A percentile compares a stretch with the other conserved stretches of the same genome.
Evolutionary conservation across 1,284 basidiomycete species (phyloP).

Genomic region (Melanopsichium pennsylvanicum): DNA sequence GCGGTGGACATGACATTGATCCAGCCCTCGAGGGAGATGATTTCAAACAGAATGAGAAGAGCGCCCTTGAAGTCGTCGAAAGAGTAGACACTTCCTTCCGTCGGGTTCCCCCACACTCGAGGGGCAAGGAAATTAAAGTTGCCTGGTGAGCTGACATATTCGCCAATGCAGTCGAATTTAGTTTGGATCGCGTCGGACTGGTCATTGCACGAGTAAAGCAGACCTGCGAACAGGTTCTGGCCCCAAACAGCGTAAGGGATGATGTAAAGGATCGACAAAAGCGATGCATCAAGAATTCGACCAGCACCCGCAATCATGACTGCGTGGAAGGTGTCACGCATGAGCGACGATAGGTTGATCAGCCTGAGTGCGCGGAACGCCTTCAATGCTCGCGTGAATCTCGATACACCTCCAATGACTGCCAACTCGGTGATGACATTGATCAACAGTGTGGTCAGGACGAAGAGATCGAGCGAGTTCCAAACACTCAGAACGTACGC

Average conservation of each 20-base stretch:
- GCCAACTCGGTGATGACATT: slow-evolving; percentile 82
- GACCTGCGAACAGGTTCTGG: slow-evolving; percentile 87
- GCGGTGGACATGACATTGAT: slow-evolving; percentile 86
- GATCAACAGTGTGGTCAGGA: slow-evolving; percentile 81
- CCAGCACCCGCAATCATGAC: slow-evolving; percentile 86
- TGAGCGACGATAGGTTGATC: slow-evolving; percentile 75
- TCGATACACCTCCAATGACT: slow-evolving; percentile 77
- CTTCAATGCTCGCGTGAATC: slow-evolving; percentile 85
- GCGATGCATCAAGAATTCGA: slow-evolving; percentile 86
- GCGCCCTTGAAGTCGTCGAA: slow-evolving; percentile 89
- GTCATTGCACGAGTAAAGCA: slow-evolving; percentile 88
- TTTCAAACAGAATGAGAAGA: slow-evolving; percentile 92
- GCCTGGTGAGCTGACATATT: slow-evolving; percentile 71
- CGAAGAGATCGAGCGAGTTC: slow-evolving; percentile 89
- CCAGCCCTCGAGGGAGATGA: slow-evolving; percentile 94
- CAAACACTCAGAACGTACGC: slow-evolving; percentile 90
- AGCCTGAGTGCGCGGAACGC: slow-evolving; percentile 87
- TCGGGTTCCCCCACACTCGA: slow-evolving; percentile 86
- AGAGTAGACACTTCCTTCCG: slow-evolving; percentile 82
- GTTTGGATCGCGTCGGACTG: slow-evolving; percentile 68
- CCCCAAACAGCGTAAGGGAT: slow-evolving; percentile 98
- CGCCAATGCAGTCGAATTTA: slow-evolving; percentile 76
- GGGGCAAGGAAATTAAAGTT: slow-evolving; percentile 78
- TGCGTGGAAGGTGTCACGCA: slow-evolving; percentile 90
- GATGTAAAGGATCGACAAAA: slow-evolving; percentile 91